Conservation (phyloP, 805 yeast species). For the Debaryomyces tyrocola region DNA sequence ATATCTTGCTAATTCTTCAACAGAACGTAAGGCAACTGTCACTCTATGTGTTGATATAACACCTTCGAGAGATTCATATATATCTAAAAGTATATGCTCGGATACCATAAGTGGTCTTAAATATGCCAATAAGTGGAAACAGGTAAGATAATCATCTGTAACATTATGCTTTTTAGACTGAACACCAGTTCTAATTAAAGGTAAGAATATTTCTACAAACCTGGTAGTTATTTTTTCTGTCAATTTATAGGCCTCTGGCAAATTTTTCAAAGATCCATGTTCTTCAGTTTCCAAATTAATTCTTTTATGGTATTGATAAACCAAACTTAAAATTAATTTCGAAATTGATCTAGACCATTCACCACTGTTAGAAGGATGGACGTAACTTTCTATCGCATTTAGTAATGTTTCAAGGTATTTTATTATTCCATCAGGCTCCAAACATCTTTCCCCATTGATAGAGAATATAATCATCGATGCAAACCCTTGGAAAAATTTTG, state of each 20-base stretch:
- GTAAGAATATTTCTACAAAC: constrained; percentile 55
- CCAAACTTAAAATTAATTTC: constrained; percentile 59
- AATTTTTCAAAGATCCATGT: constrained; percentile 20
- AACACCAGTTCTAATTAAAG: constrained; percentile 65
- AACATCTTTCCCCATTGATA: constrained; percentile 49
- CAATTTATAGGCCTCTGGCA: constrained; percentile 34
- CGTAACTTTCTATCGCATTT: constrained; percentile 75
- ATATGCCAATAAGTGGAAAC: constrained; percentile 64
- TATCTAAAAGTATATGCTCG: constrained; percentile 60
- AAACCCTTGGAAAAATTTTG: constrained; percentile 43
- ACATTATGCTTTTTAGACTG: constrained; percentile 67
- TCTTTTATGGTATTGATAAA: constrained; percentile 61
- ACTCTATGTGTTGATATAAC: constrained; percentile 80
- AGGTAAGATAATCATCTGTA: constrained; percentile 56
- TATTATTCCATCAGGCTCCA: constrained; percentile 46
- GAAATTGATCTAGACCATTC: constrained; percentile 79
- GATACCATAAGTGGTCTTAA: constrained; percentile 56
- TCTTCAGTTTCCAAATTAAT: constrained; percentile 46
- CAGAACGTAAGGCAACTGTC: constrained; percentile 64
- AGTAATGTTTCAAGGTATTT: constrained; percentile 53
- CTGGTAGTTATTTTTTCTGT: constrained; percentile 29
- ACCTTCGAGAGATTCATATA: constrained; percentile 73
- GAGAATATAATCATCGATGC: constrained; percentile 57
- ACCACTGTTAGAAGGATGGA: constrained; percentile 92
- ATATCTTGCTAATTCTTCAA: constrained; percentile 64